Percentiles rank a stretch among this genome's conserved stretches.
These are phyloP conservation scores for Aureobasidium namibiae DNA, from an alignment of 2,329 filamentous ascomycete species.

Conservation along the genomic window DNA sequence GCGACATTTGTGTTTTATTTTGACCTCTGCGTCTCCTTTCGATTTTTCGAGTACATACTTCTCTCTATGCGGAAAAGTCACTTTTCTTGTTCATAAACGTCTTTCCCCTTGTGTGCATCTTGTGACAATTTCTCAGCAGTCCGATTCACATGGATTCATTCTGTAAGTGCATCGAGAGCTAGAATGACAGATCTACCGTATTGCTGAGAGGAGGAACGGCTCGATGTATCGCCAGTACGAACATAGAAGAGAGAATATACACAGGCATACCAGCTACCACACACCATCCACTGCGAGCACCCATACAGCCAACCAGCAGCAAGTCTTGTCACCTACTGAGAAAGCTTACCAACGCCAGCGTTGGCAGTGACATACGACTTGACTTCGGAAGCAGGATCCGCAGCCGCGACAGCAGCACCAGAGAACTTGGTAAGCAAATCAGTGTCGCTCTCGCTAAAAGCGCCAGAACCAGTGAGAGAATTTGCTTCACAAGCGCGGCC, in stretches of 20 bases:
- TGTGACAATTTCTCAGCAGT: too few relatives aligned
- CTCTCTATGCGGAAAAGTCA: background rate
- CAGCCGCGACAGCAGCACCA: conserved; percentile 45
- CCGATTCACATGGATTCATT: too few relatives aligned
- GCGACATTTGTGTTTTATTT: background rate
- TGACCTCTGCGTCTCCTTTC: background rate
- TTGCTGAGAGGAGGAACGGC: too few relatives aligned
- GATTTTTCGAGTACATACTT: conserved; percentile 2
- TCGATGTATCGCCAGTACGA: too few relatives aligned
- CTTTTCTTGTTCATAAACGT: background rate
- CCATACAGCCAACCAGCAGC: too few relatives aligned
- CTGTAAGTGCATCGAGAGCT: too few relatives aligned
- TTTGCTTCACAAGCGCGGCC: conserved; percentile 46
- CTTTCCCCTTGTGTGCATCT: too few relatives aligned
- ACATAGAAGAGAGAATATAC: too few relatives aligned
- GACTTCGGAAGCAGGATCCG: conserved; percentile 26
- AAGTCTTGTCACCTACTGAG: background rate
- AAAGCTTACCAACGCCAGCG: conserved; percentile 38
- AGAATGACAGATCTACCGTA: too few relatives aligned
- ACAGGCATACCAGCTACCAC: too few relatives aligned
- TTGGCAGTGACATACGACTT: conserved; percentile 20
- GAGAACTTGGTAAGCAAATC: conserved; percentile 43
- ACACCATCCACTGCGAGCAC: too few relatives aligned
- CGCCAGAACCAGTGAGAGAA: conserved; percentile 19
- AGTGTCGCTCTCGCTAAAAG: conserved; percentile 27